phyloP scores from a whole-genome alignment of 768 basidiomycete species.

The Lactifluus pinguis region DNA sequence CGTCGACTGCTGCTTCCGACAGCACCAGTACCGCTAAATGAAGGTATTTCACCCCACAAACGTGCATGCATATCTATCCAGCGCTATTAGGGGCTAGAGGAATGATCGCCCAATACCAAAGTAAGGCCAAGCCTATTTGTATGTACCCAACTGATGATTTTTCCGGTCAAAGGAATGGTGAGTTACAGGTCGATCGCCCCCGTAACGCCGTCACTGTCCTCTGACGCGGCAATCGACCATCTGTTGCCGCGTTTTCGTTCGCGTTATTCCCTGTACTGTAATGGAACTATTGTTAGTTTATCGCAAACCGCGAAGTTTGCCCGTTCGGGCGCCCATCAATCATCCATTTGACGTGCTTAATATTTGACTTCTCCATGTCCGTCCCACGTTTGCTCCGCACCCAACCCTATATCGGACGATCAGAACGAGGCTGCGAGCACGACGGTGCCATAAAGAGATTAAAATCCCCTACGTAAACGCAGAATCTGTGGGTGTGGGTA shows the following conservation, averaged over 20 bases:
- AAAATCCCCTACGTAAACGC: too few relatives aligned
- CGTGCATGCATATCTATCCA: conserved; percentile 10
- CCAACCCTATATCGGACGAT: too few relatives aligned
- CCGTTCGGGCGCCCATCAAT: background rate
- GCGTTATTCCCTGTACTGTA: background rate
- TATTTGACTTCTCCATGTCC: background rate
- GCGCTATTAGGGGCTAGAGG: background rate
- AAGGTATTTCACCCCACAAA: conserved; percentile 3
- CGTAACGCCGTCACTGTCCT: background rate
- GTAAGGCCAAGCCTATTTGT: conserved; percentile 3
- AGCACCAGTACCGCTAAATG: background rate
- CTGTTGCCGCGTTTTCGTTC: conserved; percentile 2
- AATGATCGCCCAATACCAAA: background rate
- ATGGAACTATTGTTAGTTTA: background rate
- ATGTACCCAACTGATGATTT: background rate
- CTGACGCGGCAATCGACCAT: conserved; percentile 5
- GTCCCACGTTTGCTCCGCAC: background rate
- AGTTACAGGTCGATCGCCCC: background rate
- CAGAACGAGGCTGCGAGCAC: too few relatives aligned
- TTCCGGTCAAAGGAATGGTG: background rate
- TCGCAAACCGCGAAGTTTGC: background rate
- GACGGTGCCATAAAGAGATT: too few relatives aligned
- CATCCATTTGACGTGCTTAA: background rate
- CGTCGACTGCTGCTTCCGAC: background rate
- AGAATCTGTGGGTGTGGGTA: too few relatives aligned